phyloP scores from a whole-genome alignment of 1,284 basidiomycete species.

The Golubevia sp. region DNA sequence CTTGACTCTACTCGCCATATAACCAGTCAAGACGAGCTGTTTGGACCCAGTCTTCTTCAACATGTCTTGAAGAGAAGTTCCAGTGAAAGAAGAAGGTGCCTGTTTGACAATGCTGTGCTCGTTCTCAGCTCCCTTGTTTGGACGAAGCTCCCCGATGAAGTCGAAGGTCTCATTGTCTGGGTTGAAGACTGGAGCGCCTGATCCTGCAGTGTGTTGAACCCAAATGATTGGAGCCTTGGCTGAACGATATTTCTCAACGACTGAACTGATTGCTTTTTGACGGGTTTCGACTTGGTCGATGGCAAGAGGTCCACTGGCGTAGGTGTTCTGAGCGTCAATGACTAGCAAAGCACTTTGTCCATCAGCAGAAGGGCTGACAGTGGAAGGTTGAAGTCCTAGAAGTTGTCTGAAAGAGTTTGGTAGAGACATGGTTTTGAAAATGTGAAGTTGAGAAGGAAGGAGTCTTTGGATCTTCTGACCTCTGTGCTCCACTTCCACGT shows the following conservation, averaged over 20 bases:
- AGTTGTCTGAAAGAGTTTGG: no score
- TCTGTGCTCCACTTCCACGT: no score
- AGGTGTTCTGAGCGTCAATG: constrained; percentile 12
- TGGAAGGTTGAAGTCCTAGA: no score
- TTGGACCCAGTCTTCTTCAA: constrained; percentile 3
- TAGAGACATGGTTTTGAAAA: no score
- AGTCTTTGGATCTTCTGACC: no score
- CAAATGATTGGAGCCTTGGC: constrained; percentile 14
- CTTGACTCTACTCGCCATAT: no score
- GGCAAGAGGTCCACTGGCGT: neutral
- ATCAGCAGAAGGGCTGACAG: no score
- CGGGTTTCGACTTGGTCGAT: constrained; percentile 2
- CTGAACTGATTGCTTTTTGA: neutral
- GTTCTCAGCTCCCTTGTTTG: constrained; percentile 8
- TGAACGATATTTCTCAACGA: neutral
- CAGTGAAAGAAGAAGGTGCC: constrained; percentile 13
- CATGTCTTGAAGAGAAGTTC: constrained; percentile 7
- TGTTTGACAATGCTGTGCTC: constrained; percentile 16
- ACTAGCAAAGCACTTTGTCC: constrained; percentile 13
- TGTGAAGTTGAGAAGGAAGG: no score
- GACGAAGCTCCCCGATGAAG: constrained; percentile 10
- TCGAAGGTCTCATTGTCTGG: constrained; percentile 3
- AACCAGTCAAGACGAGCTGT: constrained; percentile 8
- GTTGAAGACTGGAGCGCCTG: constrained; percentile 8
- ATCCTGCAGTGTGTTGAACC: constrained; percentile 11